Percentiles rank a stretch among this genome's conserved stretches.
These are phyloP conservation scores for Mucor mucedo DNA, from an alignment of 371 early-diverging fungal species.

Conservation along the genomic window DNA sequence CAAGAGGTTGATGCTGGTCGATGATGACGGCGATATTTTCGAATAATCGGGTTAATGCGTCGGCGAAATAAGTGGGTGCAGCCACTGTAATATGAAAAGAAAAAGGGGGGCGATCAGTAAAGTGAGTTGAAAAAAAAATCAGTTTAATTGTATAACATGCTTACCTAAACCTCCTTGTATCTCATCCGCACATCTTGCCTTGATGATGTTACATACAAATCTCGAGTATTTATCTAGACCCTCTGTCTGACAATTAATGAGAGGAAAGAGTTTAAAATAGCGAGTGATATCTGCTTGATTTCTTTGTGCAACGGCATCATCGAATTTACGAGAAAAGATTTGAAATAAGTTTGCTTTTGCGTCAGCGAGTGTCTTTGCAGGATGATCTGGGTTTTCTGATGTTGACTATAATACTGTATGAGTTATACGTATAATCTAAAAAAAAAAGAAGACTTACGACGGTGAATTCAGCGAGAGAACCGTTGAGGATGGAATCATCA, in stretches of 20 bases:
- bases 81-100: constrained; percentile 25
- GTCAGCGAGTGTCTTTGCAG: constrained; percentile 64
- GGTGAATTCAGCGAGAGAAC: constrained; percentile 73
- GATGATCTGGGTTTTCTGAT: constrained; percentile 68
- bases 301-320: constrained; percentile 70
- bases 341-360: constrained; percentile 68
- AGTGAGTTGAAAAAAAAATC: too few relatives aligned
- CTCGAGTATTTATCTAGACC: constrained; percentile 88
- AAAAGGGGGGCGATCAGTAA: too few relatives aligned
- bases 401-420: constrained; percentile 45
- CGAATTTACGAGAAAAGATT: constrained; percentile 79
- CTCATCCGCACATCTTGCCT: constrained; percentile 72
- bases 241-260: constrained; percentile 77
- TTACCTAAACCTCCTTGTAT: constrained; percentile 53
- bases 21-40: constrained; percentile 86
- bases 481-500: constrained; percentile 68
- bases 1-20: constrained; percentile 83
- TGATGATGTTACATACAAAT: constrained; percentile 81
- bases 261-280: constrained; percentile 89
- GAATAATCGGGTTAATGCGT: constrained; percentile 81
- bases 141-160: not conserved
- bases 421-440: too few relatives aligned
- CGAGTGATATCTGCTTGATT: constrained; percentile 80
- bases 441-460: constrained; percentile 35
- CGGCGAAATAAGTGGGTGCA: constrained; percentile 67